Base-by-base conservation (phyloP, 2,329 filamentous ascomycete genomes). In the Phyllosticta citrichinensis region DNA sequence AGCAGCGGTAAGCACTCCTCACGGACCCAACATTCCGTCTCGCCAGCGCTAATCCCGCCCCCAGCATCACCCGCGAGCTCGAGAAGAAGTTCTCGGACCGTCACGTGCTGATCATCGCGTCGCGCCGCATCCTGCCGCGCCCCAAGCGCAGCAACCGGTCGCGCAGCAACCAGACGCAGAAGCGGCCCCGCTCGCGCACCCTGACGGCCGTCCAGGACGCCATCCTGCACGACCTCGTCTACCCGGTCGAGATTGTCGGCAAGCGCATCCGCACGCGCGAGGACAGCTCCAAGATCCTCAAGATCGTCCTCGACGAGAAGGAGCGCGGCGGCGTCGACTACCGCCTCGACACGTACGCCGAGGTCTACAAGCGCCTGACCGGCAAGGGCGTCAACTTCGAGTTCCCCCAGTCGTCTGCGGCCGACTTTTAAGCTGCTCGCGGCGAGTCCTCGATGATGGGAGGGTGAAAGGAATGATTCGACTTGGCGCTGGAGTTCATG, bases 21-120 rank as follows among this genome's bases (percentile, higher is more conserved):
- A 19, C 11, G n/a, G 3, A 22, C 3, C 22, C 22, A 22, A 22
- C 25, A 4, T 55, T 55, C 55, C 30, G 14, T 62, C 47, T 57
- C 2, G 8, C 5, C 40, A 52, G 4, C 30, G 27, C 62, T 65
- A 61, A 64, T 56, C 52, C 14, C 27, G 52, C 55, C 64, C 27
- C 14, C 66, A 97, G 93, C 78, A 87, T 99, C 77, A 99, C 94
- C 81, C 94, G 94, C 82, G 94, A 99, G 86, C 92, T 99, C 77
- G 94, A 99, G 89, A 99, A 99, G 91, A 99, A 99, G 85, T 99
- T 99, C 91, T 97, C 94, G 68, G 94, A 99, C 86, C 94, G 94
- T 81, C 94, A 99, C 81, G 94, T 99, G 79, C 85, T 99, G 79
- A 91, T 99, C 87, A 88, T 99, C 74, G 94, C 94, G 73, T 95